Evolutionary conservation across 2,329 filamentous ascomycete species (phyloP).

Genomic region (Diaporthe velutina): DNA sequence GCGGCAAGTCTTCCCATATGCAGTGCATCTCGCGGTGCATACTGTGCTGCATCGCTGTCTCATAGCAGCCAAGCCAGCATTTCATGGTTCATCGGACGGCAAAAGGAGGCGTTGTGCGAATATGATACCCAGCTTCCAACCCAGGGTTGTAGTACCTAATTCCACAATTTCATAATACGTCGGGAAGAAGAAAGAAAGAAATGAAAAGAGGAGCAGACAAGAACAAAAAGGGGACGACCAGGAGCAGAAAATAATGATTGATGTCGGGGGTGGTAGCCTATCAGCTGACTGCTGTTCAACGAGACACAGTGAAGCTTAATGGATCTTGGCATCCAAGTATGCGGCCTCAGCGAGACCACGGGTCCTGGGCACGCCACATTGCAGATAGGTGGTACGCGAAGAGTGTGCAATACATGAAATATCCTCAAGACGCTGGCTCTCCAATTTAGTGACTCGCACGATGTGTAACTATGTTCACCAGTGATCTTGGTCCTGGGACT

Average conservation of each 20-base stretch:
- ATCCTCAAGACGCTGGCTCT: neutral
- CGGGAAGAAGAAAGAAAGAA: constrained; percentile 10
- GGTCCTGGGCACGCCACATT: constrained; percentile 22
- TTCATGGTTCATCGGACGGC: constrained; percentile 4
- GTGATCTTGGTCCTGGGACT: neutral
- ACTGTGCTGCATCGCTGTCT: neutral
- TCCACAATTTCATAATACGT: constrained; percentile 2
- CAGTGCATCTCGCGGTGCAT: neutral
- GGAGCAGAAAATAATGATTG: constrained; percentile 11
- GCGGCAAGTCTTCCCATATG: constrained; percentile 12
- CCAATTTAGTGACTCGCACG: neutral
- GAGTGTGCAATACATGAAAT: constrained; percentile 31
- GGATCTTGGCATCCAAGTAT: constrained; percentile 14
- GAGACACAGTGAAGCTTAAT: constrained; percentile 23
- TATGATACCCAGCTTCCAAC: constrained; percentile 38
- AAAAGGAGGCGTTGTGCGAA: constrained; percentile 36
- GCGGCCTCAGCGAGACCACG: constrained; percentile 15
- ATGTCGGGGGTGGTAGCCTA: neutral
- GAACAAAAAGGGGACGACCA: neutral
- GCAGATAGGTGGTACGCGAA: constrained; percentile 25
- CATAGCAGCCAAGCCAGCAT: constrained; percentile 27
- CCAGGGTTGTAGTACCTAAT: constrained; percentile 34
- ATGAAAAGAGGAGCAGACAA: neutral
- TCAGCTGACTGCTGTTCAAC: constrained; percentile 24
- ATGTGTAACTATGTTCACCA: neutral